A percentile compares a stretch with the other conserved stretches of the same genome.
phyloP scores from a whole-genome alignment of 2,329 filamentous ascomycete genomes.

The Microcyclospora pomicola region DNA sequence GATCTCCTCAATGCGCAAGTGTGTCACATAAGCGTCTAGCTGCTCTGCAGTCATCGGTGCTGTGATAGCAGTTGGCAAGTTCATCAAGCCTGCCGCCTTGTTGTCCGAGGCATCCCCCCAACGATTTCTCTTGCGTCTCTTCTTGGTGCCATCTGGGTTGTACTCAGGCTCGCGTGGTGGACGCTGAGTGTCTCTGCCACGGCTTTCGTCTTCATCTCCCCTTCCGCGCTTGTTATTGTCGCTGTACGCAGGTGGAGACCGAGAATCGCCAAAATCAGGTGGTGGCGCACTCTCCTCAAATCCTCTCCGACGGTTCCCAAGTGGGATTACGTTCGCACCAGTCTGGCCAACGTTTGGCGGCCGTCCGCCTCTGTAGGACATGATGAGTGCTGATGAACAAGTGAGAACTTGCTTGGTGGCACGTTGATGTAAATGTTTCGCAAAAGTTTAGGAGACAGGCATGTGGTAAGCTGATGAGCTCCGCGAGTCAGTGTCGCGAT shows the following conservation, averaged over 20 bases:
- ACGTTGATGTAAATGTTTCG: no score
- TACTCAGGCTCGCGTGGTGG: slow-evolving; percentile 17
- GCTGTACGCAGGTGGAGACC: slow-evolving; percentile 6
- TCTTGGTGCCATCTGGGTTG: slow-evolving; percentile 59
- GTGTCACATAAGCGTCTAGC: slow-evolving; percentile 89
- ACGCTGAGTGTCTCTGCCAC: slow-evolving; percentile 1
- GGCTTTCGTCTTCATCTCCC: slow-evolving; percentile 49
- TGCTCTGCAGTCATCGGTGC: slow-evolving; percentile 98
- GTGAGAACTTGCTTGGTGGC: no score
- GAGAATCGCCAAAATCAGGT: slow-evolving; percentile 47
- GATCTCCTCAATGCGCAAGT: slow-evolving; percentile 96
- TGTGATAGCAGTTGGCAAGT: slow-evolving; percentile 86
- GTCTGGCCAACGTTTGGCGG: slow-evolving; percentile 59
- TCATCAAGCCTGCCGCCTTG: slow-evolving; percentile 96
- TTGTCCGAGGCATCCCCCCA: slow-evolving; percentile 98
- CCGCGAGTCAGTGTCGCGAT: no score
- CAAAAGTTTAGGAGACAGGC: no score
- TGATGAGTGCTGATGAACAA: slow-evolving; percentile 19
- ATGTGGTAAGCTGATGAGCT: no score
- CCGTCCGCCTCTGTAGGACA: slow-evolving; percentile 46
- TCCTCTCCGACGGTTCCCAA: slow-evolving; percentile 55
- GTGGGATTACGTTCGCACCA: slow-evolving; percentile 92
- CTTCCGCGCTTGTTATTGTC: slow-evolving; percentile 67
- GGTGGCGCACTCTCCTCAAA: no score
- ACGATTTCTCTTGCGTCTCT: slow-evolving; percentile 95